Evolutionary conservation across 306 rosid species (phyloP), one percentile per base, ranked within the genome.

Genomic region (Cicer arietinum): DNA sequence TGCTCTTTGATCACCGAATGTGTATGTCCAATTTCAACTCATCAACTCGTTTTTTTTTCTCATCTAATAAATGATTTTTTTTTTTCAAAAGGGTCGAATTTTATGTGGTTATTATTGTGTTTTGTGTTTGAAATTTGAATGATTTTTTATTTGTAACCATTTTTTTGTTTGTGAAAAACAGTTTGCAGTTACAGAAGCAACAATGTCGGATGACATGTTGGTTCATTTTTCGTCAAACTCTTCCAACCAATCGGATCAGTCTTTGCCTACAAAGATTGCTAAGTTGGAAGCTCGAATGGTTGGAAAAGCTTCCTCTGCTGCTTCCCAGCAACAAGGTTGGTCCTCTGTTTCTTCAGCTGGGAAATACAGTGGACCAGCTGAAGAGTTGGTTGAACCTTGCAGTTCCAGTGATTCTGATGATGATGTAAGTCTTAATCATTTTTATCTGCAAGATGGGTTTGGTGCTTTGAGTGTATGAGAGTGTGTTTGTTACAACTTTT

Each of bases 261-360:
- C 99, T 69, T 74, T 95, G 64, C 99, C 99, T 59, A 88, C 96
- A 9, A 92, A 92, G 87, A 92, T 95, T 81, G 98, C 98, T 54
- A 95, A 92, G 88, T 88, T 95, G 74, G 99, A 95, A 81, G 98
- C 99, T 88, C 99, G 98, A 43, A 89, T 95, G 99, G 86, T 77
- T 10, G 96, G 99, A 25, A 92, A 92, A 82, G 85, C 87, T 68
- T 84, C 98, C 16, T 82, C 96, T 10, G 71, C 82, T 20, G 68
- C 84, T 51, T 72, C 88, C 45, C 88, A 82, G 78, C 98, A 90
- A 74, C 71, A 91, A 37, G 68, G 87, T 66, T 75, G 98, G 92
- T 30, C 96, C 6, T 65, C 92, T 22, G 81, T 80, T 79, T 80
- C 99, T 65, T 78, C 90, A 7, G 86, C 87, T 63, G 86, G 66